Conservation (phyloP, 2,329 filamentous ascomycete species). For the Colletotrichum gigasporum region DNA sequence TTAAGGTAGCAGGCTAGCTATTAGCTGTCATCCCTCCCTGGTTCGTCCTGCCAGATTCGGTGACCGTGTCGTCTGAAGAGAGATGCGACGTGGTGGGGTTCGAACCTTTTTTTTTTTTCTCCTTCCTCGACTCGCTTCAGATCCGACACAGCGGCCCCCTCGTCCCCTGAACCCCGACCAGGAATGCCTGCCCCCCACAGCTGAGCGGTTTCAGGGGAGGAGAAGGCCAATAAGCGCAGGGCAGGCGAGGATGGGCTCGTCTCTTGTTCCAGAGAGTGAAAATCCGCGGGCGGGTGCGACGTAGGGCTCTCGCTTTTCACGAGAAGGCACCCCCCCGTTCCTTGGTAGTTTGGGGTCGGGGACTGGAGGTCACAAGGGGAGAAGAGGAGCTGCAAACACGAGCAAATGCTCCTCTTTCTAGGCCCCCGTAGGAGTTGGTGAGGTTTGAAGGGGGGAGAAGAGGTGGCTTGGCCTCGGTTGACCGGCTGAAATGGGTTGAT, state of each 20-base stretch:
- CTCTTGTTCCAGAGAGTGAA: constrained; percentile 11
- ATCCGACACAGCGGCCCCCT: constrained; percentile 19
- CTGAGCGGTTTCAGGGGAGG: constrained; percentile 9
- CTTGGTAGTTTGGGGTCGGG: background rate
- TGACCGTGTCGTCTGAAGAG: constrained; percentile 14
- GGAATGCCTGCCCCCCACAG: background rate
- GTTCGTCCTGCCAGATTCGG: background rate
- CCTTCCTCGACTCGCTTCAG: constrained; percentile 1
- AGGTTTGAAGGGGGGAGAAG: background rate
- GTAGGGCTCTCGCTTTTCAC: too few relatives aligned
- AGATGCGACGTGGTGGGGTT: constrained; percentile 18
- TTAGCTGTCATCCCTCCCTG: background rate
- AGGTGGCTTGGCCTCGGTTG: background rate
- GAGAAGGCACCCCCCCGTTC: too few relatives aligned
- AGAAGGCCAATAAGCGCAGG: background rate
- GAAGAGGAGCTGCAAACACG: too few relatives aligned
- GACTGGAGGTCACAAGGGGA: too few relatives aligned
- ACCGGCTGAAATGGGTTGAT: background rate
- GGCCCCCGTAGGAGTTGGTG: too few relatives aligned
- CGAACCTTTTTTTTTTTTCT: background rate
- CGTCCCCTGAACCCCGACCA: too few relatives aligned
- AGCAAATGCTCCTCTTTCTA: too few relatives aligned
- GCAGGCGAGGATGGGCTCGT: background rate
- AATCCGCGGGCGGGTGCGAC: constrained; percentile 16
- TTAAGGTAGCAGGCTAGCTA: background rate